Evolutionary conservation across 163 green algal species (phyloP), one percentile per base, ranked within the genome.

Genomic region (Coccomyxa subellipsoidea): DNA sequence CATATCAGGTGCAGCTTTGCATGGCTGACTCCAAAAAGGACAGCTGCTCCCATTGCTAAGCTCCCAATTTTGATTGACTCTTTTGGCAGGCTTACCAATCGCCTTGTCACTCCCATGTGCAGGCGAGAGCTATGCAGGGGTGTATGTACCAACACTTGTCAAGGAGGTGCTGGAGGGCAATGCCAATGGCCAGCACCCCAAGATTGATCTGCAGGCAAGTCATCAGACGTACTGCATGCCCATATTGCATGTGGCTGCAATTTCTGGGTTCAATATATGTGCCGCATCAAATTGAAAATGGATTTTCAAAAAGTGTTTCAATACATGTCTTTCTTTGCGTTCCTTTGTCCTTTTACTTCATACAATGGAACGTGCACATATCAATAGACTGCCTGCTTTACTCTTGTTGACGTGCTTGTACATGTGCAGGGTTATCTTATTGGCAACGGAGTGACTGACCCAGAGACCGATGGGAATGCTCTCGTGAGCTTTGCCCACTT

Each of bases 391-490:
- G n/a, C n/a, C n/a, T n/a, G n/a, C n/a, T n/a, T n/a, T n/a, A n/a
- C n/a, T n/a, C n/a, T n/a, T n/a, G n/a, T n/a, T n/a, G n/a, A n/a
- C n/a, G n/a, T n/a, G n/a, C n/a, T n/a, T n/a, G n/a, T n/a, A n/a
- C n/a, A n/a, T n/a, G 71, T 82, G 31, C 87, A 90, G 76, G 93
- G 93, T 27, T 96, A 96, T 82, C 69, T 92, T 5, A 78, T 95
- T 0, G 93, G 92, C 72, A 97, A 97, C 54, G 90, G 85, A 15
- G 93, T 90, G 31, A 93, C 91, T 0, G 92, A 97, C 75, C 82
- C 91, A 37, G 59, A 77, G 23, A 90, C 88, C 54, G 91, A 97
- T 54, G 87, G 86, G 38, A 87, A 93, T 81, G 88, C 84, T 18
- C 81, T 93, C 84, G 37, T 94, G 8, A 82, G 87, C 0, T 95